Evolutionary conservation across 352 stramenopile species (phyloP).

Genomic region (Pelagophyceae sp.): DNA sequence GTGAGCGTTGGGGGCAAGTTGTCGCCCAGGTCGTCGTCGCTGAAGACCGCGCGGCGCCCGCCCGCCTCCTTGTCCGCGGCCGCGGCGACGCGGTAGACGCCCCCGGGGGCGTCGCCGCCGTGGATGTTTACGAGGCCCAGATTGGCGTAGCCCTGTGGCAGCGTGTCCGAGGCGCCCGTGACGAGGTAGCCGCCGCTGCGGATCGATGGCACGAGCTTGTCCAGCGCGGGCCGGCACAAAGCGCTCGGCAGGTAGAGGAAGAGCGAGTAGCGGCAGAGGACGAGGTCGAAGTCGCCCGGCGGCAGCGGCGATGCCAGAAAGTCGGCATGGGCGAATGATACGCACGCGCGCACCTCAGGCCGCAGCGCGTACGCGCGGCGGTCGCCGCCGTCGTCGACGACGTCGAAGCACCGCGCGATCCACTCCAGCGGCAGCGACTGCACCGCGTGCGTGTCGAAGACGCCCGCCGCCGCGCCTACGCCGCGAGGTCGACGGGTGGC

Average conservation of each 20-base stretch:
- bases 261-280: constrained; percentile 6
- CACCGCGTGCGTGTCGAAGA: constrained; percentile 15
- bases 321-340: neutral
- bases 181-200: neutral
- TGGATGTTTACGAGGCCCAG: neutral
- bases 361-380: neutral
- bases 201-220: neutral
- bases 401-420: neutral
- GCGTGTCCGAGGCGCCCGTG: constrained; percentile 4
- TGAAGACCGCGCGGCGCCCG: neutral
- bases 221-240: neutral
- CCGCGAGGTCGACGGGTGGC: too few relatives aligned
- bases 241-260: constrained; percentile 10
- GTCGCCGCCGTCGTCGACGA: neutral
- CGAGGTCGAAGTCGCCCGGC: neutral
- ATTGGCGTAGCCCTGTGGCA: neutral
- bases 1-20: neutral
- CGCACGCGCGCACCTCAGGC: neutral
- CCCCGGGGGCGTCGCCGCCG: neutral
- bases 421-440: constrained; percentile 1
- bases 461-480: neutral
- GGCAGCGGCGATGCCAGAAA: neutral
- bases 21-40: neutral
- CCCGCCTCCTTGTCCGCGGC: neutral
- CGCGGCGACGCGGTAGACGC: neutral